Base-by-base conservation (phyloP, 805 yeast species). In the Suhomyces prunicola region DNA sequence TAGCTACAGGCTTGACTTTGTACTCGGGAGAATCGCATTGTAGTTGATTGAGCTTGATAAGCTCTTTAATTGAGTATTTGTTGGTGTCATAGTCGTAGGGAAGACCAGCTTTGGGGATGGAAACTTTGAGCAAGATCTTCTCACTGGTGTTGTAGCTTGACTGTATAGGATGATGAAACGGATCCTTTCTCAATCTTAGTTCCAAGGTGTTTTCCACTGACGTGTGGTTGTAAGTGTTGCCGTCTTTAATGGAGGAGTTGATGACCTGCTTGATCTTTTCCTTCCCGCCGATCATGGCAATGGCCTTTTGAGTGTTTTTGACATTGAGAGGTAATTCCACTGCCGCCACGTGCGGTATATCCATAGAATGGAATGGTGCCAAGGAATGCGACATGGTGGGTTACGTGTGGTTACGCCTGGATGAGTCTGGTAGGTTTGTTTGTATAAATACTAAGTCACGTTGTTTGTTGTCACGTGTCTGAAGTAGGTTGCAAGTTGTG, bases 271-370 rank as follows among this genome's bases (percentile, higher is more conserved):
- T 57, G 17, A 83, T 70, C 50, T 69, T 68, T 8, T 70, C 68
- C 26, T 66, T 68, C 0, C 93, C 94, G 6, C 94, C 94, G 50
- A 88, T 80, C 83, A 87, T 81, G 5, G 69, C 67, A 9, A 91
- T 67, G 0, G 96, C 96, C 47, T 76, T 78, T 17, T 77, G 79
- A 0, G 81, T 70, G 63, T 91, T 78, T 39, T 77, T 76, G 6
- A 92, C 92, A 15, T 78, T 76, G 29, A 90, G 69, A 0, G 97
- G 97, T 54, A 87, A 77, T 63, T 92, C 97, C 15, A 92, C 80
- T 2, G 92, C 81, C 4, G 88, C 77, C 23, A 84, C 83, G 59
- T 85, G 84, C 7, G 96, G 94, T 1, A 88, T 77, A 59, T 88
- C 94, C 62, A 89, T 68, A 9, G 87, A 79, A 62, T 79, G 80